These are phyloP conservation scores for Salix brachista DNA, from an alignment of 345 rosid species.

Conservation along the genomic window DNA sequence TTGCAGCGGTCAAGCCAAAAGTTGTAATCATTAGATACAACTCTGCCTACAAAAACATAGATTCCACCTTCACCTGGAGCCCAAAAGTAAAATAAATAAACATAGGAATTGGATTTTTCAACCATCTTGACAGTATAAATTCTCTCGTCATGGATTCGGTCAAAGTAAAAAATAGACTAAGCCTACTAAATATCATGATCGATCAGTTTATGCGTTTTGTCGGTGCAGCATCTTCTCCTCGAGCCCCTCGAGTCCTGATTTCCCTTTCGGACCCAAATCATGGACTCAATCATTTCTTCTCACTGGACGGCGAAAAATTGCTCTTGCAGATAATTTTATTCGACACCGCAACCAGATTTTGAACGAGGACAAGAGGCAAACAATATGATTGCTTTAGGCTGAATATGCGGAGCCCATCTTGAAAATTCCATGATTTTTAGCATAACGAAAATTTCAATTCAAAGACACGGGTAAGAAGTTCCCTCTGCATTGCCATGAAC, in stretches of 20 bases:
- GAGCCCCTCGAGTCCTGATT: background rate
- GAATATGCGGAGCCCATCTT: background rate
- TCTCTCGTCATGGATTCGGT: background rate
- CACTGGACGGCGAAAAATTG: background rate
- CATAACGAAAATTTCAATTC: background rate
- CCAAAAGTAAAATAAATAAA: background rate
- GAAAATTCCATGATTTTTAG: background rate
- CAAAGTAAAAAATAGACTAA: background rate
- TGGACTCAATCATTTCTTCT: background rate
- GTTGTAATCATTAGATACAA: background rate
- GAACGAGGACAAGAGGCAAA: background rate
- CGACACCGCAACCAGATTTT: background rate
- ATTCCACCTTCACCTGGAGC: background rate
- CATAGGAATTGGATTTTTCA: background rate
- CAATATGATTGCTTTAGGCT: background rate
- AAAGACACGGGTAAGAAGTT: too few relatives aligned
- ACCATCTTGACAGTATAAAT: background rate
- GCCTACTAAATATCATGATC: background rate
- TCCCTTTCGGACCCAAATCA: background rate
- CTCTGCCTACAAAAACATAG: background rate
- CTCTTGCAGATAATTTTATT: background rate
- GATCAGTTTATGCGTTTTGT: background rate
- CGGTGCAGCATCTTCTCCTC: background rate
- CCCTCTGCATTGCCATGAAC: background rate
- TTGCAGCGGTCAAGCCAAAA: background rate